These are phyloP conservation scores for Schizonepeta tenuifolia DNA, from an alignment of 257 asterid genomes.

Conservation along the genomic window DNA sequence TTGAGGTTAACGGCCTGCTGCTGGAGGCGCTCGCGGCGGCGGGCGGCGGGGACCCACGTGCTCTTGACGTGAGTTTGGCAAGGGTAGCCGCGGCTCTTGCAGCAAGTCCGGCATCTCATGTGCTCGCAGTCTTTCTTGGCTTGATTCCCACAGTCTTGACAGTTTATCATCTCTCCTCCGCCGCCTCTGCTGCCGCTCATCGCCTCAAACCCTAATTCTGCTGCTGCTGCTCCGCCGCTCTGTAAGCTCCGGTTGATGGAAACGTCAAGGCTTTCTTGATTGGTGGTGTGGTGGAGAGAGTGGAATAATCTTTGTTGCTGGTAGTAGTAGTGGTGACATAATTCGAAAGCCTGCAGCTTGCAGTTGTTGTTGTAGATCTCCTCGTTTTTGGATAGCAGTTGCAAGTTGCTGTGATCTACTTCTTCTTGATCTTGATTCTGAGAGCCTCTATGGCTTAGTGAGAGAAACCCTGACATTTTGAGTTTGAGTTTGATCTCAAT, in stretches of 20 bases:
- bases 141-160: conserved; percentile 79
- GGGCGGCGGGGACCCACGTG: conserved; percentile 73
- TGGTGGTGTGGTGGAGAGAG: background rate
- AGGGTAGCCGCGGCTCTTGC: conserved; percentile 64
- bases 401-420: conserved; percentile 23
- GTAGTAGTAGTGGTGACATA: conserved; percentile 74
- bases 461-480: conserved; percentile 79
- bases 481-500: conserved; percentile 38
- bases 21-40: conserved; percentile 61
- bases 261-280: conserved; percentile 45
- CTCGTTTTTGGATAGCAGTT: conserved; percentile 48
- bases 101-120: conserved; percentile 67
- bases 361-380: conserved; percentile 62
- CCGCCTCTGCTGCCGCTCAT: conserved; percentile 37
- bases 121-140: conserved; percentile 69
- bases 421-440: conserved; percentile 38
- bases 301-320: conserved; percentile 42
- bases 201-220: conserved; percentile 30
- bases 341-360: conserved; percentile 72
- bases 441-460: conserved; percentile 48
- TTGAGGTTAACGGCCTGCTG: conserved; percentile 28
- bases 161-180: conserved; percentile 42
- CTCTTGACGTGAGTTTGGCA: conserved; percentile 68
- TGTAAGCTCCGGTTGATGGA: no score
- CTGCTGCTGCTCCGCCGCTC: background rate